phyloP scores from a whole-genome alignment of 139 green algal species.

The Bryopsis sp. region DNA sequence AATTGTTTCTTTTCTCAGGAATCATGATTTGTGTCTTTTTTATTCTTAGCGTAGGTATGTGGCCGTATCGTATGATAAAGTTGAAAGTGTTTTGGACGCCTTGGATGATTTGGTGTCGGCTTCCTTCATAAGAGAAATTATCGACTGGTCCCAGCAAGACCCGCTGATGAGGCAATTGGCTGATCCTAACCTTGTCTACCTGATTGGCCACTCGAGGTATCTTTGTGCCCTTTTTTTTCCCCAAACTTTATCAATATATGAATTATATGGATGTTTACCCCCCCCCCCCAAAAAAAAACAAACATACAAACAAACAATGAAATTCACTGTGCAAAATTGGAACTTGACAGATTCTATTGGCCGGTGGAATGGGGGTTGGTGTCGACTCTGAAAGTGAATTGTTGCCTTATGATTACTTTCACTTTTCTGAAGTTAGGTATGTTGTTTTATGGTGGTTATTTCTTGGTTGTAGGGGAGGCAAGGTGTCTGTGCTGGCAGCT shows the following conservation, averaged over 20 bases:
- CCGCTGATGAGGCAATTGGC: conserved; percentile 45
- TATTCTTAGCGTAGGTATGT: conserved; percentile 35
- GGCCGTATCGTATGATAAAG: conserved; percentile 56
- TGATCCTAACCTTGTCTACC: conserved; percentile 34
- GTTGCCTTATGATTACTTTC: no score
- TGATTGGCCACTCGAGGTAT: conserved; percentile 47
- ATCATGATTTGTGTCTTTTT: neutral
- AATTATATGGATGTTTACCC: no score
- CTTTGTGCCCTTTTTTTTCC: no score
- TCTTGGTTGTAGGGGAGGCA: conserved; percentile 63
- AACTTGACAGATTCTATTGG: no score
- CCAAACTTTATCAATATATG: no score
- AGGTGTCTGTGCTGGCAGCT: conserved; percentile 68
- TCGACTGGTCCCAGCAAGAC: conserved; percentile 55
- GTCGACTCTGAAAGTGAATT: no score
- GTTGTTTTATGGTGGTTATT: no score
- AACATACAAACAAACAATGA: no score
- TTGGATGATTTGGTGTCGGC: conserved; percentile 63
- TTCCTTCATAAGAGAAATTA: conserved; percentile 46
- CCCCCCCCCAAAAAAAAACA: no score
- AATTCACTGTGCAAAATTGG: no score
- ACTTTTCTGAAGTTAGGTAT: no score
- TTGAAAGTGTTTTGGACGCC: conserved; percentile 46
- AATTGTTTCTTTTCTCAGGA: neutral
- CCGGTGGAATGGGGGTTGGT: no score